phyloP scores from a whole-genome alignment of 2,329 filamentous ascomycete genomes.

The Xylogone sp. region DNA sequence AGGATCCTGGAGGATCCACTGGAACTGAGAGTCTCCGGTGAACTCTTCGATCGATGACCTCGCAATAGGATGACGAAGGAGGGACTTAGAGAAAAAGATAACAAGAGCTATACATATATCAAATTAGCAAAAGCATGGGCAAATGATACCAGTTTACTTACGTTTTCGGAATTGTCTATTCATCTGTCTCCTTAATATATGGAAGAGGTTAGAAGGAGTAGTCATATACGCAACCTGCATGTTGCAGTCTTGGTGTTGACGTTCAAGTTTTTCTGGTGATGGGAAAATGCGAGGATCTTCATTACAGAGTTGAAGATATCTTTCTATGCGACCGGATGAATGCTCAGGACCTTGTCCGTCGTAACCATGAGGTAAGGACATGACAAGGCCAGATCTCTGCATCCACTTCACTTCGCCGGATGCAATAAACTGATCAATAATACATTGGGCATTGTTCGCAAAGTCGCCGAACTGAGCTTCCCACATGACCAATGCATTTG shows the following conservation, averaged over 20 bases:
- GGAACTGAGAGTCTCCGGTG: slow-evolving; percentile 85
- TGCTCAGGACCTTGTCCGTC: slow-evolving; percentile 98
- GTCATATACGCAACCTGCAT: slow-evolving; percentile 99
- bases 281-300: slow-evolving; percentile 96
- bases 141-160: slow-evolving; percentile 46
- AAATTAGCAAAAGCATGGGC: slow-evolving; percentile 9
- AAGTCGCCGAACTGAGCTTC: slow-evolving; percentile 99
- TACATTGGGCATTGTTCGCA: slow-evolving; percentile 98
- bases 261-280: slow-evolving; percentile 79
- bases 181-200: slow-evolving; percentile 94
- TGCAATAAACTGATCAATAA: slow-evolving; percentile 98
- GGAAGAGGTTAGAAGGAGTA: slow-evolving; percentile 93
- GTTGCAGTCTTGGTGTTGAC: slow-evolving; percentile 99
- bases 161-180: slow-evolving; percentile 99
- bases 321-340: slow-evolving; percentile 94
- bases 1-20: slow-evolving; percentile 91
- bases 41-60: slow-evolving; percentile 91
- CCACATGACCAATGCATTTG: slow-evolving; percentile 98
- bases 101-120: slow-evolving; percentile 64
- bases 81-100: slow-evolving; percentile 97
- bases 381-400: slow-evolving; percentile 92
- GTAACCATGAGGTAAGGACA: slow-evolving; percentile 96
- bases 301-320: slow-evolving; percentile 95
- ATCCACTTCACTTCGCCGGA: slow-evolving; percentile 99
- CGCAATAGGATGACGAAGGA: slow-evolving; percentile 89